Conservation (phyloP, 257 asterid species). For the Solanum pimpinellifolium region DNA sequence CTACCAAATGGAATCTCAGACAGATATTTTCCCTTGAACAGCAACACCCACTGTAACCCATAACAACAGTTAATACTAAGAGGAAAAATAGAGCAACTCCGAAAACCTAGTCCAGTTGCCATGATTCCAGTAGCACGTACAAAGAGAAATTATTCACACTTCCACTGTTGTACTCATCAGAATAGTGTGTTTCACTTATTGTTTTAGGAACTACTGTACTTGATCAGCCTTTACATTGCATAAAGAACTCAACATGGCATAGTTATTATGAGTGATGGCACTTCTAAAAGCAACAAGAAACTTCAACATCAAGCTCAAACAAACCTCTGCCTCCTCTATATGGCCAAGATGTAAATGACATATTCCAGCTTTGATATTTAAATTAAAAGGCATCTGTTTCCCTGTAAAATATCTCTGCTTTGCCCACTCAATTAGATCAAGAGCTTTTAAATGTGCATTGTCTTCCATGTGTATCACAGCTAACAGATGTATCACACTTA, state of each 20-base stretch:
- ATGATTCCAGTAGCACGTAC: neutral
- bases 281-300: neutral
- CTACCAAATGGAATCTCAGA: neutral
- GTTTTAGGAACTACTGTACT: neutral
- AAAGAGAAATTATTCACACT: neutral
- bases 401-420: conserved; percentile 25
- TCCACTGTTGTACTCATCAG: neutral
- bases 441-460: conserved; percentile 45
- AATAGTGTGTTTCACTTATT: neutral
- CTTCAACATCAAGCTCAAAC: neutral
- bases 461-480: conserved; percentile 50
- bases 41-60: neutral
- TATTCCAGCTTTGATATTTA: conserved; percentile 60
- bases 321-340: conserved; percentile 54
- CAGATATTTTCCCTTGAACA: neutral
- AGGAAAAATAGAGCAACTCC: neutral
- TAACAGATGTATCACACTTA: conserved; percentile 43
- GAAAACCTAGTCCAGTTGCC: neutral
- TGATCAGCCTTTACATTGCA: neutral
- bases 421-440: conserved; percentile 47
- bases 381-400: conserved; percentile 38
- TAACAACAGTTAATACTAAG: neutral
- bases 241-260: neutral
- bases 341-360: conserved; percentile 61
- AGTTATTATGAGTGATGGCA: neutral